Conservation (phyloP, 1,284 basidiomycete genomes). For the Trichosporon sp. region DNA sequence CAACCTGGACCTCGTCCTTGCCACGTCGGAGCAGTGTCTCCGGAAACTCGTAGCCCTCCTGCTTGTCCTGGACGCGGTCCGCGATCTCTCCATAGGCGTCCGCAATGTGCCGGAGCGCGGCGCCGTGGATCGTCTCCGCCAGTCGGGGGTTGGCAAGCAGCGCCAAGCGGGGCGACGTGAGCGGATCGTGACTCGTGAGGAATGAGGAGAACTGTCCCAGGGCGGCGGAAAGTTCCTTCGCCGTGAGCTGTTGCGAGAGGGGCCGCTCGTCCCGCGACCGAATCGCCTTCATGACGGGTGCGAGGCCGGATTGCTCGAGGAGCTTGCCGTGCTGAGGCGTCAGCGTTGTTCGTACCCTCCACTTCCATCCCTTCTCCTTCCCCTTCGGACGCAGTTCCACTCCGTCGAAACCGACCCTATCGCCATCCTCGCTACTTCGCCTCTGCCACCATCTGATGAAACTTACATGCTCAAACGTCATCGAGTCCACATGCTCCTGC, state of each 20-base stretch:
- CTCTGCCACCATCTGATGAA: background rate
- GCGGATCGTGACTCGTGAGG: slow-evolving; percentile 57
- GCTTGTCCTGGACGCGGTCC: slow-evolving; percentile 69
- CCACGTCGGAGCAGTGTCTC: slow-evolving; percentile 77
- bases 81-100: slow-evolving; percentile 71
- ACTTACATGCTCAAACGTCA: slow-evolving; percentile 81
- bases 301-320: slow-evolving; percentile 72
- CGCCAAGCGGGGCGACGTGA: slow-evolving; percentile 66
- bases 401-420: no score
- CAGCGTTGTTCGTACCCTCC: no score
- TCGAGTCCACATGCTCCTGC: slow-evolving; percentile 64
- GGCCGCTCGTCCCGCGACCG: slow-evolving; percentile 66
- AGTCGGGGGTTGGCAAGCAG: slow-evolving; percentile 70
- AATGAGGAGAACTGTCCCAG: slow-evolving; percentile 57
- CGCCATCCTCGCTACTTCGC: background rate
- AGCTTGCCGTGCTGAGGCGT: slow-evolving; percentile 67
- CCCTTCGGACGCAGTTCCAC: no score
- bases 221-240: slow-evolving; percentile 50
- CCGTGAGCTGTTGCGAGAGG: slow-evolving; percentile 54
- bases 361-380: no score
- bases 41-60: slow-evolving; percentile 83
- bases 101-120: slow-evolving; percentile 69
- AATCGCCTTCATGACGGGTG: slow-evolving; percentile 66
- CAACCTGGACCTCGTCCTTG: slow-evolving; percentile 58
- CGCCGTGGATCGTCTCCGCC: slow-evolving; percentile 71